A percentile compares a stretch with the other conserved stretches of the same genome.
These are phyloP conservation scores for Ascochyta pisi DNA, from an alignment of 2,329 filamentous ascomycete species.

Conservation along the genomic window DNA sequence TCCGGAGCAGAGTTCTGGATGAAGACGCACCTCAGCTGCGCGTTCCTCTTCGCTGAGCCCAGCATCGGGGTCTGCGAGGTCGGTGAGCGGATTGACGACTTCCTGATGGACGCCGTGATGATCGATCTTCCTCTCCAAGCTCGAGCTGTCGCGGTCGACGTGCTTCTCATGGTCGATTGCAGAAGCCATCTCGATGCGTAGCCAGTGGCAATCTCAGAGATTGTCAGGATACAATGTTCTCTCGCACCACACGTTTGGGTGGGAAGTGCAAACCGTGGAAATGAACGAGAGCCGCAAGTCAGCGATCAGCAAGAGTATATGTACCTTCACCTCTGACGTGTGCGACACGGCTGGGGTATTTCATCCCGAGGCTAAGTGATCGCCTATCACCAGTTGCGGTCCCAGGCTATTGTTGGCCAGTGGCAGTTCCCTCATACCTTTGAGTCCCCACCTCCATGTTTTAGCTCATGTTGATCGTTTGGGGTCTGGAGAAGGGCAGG, in stretches of 20 bases:
- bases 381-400: slow-evolving; percentile 15
- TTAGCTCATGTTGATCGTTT: slow-evolving; percentile 25
- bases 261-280: background rate
- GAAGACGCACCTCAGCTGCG: slow-evolving; percentile 62
- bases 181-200: slow-evolving; percentile 26
- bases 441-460: slow-evolving; percentile 20
- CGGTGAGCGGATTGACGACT: slow-evolving; percentile 23
- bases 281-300: slow-evolving; percentile 12
- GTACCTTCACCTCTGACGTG: slow-evolving; percentile 14
- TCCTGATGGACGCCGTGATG: slow-evolving; percentile 18
- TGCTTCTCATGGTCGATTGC: slow-evolving; percentile 26
- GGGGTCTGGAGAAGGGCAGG: background rate
- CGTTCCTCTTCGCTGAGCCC: slow-evolving; percentile 69
- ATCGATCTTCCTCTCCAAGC: slow-evolving; percentile 32
- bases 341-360: slow-evolving; percentile 5
- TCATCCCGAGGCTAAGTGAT: slow-evolving; percentile 23
- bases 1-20: background rate
- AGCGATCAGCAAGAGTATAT: slow-evolving; percentile 10
- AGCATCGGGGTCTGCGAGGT: slow-evolving; percentile 65
- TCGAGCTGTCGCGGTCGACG: slow-evolving; percentile 19
- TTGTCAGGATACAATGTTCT: background rate
- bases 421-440: slow-evolving; percentile 4
- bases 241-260: background rate
- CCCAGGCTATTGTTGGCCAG: slow-evolving; percentile 1
- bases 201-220: background rate